A percentile compares a stretch with the other conserved stretches of the same genome.
phyloP scores from a whole-genome alignment of 768 basidiomycete species.

The Dioszegia hungarica region DNA sequence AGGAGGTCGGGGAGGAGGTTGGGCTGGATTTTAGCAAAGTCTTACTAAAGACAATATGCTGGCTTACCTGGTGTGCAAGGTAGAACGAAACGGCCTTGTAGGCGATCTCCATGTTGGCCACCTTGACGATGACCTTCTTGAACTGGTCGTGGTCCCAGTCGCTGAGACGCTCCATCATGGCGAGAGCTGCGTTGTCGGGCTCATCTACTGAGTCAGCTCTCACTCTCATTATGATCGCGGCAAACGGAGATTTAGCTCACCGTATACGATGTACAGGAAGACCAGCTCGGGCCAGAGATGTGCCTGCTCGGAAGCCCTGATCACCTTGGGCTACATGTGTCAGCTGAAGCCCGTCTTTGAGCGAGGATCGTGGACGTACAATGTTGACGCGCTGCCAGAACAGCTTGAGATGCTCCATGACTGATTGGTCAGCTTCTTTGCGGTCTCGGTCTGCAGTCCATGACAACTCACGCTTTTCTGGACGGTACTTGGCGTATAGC shows the following conservation, averaged over 20 bases:
- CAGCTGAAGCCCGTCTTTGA: neutral
- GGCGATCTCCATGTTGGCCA: slow-evolving; percentile 97
- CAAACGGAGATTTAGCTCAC: no score
- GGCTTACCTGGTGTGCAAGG: slow-evolving; percentile 30
- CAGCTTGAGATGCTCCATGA: slow-evolving; percentile 97
- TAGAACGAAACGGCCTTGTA: slow-evolving; percentile 63
- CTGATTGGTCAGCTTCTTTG: slow-evolving; percentile 50
- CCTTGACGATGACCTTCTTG: slow-evolving; percentile 95
- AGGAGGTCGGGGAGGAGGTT: slow-evolving; percentile 88
- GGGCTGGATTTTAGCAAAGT: slow-evolving; percentile 63
- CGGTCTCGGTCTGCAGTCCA: slow-evolving; percentile 9
- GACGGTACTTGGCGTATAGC: slow-evolving; percentile 89
- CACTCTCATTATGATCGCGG: slow-evolving; percentile 28
- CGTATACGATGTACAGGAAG: slow-evolving; percentile 97
- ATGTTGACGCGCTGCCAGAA: slow-evolving; percentile 90
- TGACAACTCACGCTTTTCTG: slow-evolving; percentile 68
- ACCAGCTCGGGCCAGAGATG: slow-evolving; percentile 98
- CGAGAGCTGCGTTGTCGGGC: slow-evolving; percentile 87
- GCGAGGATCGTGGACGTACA: slow-evolving; percentile 27
- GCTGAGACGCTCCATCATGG: slow-evolving; percentile 97
- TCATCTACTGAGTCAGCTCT: slow-evolving; percentile 39
- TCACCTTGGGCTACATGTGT: slow-evolving; percentile 71
- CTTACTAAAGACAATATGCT: no score
- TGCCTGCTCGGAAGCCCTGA: slow-evolving; percentile 90
- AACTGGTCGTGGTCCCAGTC: slow-evolving; percentile 99